Evolutionary conservation across 202 grass and related monocot species (phyloP).

Genomic region (Zizania palustris): DNA sequence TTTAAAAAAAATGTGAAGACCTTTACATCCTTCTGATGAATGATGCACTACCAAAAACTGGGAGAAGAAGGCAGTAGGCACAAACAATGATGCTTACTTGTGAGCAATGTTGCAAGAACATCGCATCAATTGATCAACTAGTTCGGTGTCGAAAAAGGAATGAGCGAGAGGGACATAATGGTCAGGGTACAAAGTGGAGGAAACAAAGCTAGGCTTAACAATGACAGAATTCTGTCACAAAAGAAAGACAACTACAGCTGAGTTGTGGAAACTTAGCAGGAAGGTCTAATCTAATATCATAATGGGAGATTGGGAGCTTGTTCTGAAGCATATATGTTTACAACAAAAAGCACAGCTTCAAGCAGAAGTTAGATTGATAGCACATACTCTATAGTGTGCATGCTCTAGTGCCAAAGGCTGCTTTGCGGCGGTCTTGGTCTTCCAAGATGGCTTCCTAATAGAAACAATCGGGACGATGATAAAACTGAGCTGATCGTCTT

Average conservation of each 20-base stretch:
- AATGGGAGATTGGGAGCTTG: background rate
- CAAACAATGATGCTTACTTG: background rate
- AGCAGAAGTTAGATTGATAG: slow-evolving; percentile 5
- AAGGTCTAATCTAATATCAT: slow-evolving; percentile 19
- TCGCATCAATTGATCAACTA: background rate
- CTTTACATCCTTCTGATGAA: background rate
- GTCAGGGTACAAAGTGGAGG: background rate
- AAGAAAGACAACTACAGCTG: background rate
- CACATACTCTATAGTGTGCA: background rate
- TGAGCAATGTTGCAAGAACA: background rate
- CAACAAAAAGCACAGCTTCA: background rate
- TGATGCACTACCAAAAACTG: background rate
- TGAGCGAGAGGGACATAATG: background rate
- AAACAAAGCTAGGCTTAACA: background rate
- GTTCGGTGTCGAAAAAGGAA: background rate
- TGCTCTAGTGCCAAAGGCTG: slow-evolving; percentile 6
- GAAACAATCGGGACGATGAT: background rate
- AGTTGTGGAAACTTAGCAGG: background rate
- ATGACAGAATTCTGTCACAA: slow-evolving; percentile 4
- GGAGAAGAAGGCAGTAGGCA: slow-evolving; percentile 1
- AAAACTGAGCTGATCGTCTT: slow-evolving; percentile 26
- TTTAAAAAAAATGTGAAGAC: background rate
- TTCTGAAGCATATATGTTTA: background rate
- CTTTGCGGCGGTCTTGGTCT: background rate
- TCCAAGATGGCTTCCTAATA: background rate